phyloP scores from a whole-genome alignment of 2,329 filamentous ascomycete species.

The Curvularia sp. region DNA sequence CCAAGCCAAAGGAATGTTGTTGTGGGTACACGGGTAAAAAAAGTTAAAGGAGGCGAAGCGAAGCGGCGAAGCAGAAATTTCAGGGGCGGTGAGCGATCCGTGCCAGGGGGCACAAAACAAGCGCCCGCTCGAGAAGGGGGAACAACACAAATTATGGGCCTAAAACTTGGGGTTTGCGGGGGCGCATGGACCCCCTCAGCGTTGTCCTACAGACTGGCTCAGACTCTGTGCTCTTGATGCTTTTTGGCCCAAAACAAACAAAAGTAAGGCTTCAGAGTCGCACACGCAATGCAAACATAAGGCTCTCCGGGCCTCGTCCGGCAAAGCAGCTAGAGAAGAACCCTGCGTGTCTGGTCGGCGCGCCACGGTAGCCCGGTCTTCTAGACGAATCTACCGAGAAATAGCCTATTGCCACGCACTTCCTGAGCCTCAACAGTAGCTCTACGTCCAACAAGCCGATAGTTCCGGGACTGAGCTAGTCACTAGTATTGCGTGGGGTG shows the following conservation, averaged over 20 bases:
- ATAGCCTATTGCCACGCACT: constrained; percentile 14
- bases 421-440: constrained; percentile 12
- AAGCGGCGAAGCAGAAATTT: constrained; percentile 12
- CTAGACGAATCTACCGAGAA: constrained; percentile 19
- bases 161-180: constrained; percentile 5
- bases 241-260: background rate
- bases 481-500: background rate
- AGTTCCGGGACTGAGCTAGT: background rate
- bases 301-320: background rate
- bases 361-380: constrained; percentile 8
- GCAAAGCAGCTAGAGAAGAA: background rate
- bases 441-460: background rate
- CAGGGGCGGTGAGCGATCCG: constrained; percentile 28
- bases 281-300: background rate
- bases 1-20: background rate
- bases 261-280: background rate
- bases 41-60: constrained; percentile 18
- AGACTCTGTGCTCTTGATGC: background rate
- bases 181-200: background rate
- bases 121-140: constrained; percentile 6
- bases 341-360: background rate
- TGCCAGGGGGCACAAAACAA: constrained; percentile 13
- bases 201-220: background rate
- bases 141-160: constrained; percentile 2
- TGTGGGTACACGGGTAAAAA: constrained; percentile 14